Evolutionary conservation across 2,329 filamentous ascomycete species (phyloP).

Genomic region (Truncatella angustata): DNA sequence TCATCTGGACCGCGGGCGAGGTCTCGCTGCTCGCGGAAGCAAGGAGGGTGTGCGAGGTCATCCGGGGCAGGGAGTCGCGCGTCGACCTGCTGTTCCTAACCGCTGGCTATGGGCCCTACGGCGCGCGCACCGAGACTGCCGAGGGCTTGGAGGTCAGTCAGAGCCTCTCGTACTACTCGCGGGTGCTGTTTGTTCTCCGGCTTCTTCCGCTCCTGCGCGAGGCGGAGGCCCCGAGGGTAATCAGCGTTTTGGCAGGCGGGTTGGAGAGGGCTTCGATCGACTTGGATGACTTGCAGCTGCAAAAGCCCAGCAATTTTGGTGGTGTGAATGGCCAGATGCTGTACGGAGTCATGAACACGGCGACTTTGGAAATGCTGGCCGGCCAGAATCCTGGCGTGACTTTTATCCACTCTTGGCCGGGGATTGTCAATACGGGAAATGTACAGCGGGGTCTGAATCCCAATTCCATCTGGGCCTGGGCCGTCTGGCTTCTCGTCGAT

Average conservation of each 20-base stretch:
- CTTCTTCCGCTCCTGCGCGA: constrained; percentile 38
- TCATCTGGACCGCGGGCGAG: constrained; percentile 42
- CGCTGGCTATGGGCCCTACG: constrained; percentile 42
- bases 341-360: constrained; percentile 28
- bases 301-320: constrained; percentile 28
- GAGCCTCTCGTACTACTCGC: constrained; percentile 40
- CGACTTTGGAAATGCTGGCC: constrained; percentile 31
- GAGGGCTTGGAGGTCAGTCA: constrained; percentile 43
- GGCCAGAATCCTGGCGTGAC: constrained; percentile 26
- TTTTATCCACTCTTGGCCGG: constrained; percentile 35
- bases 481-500: constrained; percentile 31
- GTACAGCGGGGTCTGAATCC: constrained; percentile 24
- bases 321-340: constrained; percentile 29
- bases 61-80: constrained; percentile 34
- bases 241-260: constrained; percentile 34
- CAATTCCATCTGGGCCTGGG: constrained; percentile 24
- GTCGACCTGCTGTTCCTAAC: constrained; percentile 44
- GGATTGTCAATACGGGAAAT: constrained; percentile 34
- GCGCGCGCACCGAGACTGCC: constrained; percentile 31
- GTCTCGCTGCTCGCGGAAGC: constrained; percentile 42
- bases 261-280: constrained; percentile 25
- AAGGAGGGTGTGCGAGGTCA: constrained; percentile 34
- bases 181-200: constrained; percentile 37
- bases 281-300: constrained; percentile 33
- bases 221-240: constrained; percentile 28